A percentile compares a stretch with the other conserved stretches of the same genome.
These are phyloP conservation scores for Penicillium thymicola DNA, from an alignment of 2,329 filamentous ascomycete genomes.

Conservation along the genomic window DNA sequence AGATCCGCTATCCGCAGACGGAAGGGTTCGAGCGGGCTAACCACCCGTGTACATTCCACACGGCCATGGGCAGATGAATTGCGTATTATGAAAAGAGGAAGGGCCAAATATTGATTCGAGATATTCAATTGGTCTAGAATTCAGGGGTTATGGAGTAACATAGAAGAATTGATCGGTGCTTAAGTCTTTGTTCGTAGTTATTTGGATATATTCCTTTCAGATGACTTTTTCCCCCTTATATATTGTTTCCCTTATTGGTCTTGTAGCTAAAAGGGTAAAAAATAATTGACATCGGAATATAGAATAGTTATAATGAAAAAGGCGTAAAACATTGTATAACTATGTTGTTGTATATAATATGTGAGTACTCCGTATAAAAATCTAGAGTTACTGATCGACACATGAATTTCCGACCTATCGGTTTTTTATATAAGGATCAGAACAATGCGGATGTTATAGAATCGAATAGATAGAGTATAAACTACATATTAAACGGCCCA, in stretches of 20 bases:
- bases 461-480: background rate
- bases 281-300: background rate
- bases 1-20: background rate
- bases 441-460: background rate
- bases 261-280: background rate
- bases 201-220: no score
- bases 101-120: background rate
- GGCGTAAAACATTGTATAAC: no score
- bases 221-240: background rate
- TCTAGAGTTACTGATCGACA: slow-evolving; percentile 2
- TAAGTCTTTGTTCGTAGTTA: background rate
- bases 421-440: background rate
- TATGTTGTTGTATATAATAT: background rate
- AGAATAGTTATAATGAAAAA: background rate
- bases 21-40: background rate
- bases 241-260: background rate
- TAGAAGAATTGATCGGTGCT: background rate
- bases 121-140: background rate
- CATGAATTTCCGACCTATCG: background rate
- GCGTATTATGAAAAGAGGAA: background rate
- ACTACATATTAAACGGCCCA: background rate
- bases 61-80: background rate
- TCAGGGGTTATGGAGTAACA: background rate
- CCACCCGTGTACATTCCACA: background rate
- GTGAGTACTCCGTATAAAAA: background rate